phyloP scores from a whole-genome alignment of 805 yeast genomes.

The Wickerhamiella cacticola region DNA sequence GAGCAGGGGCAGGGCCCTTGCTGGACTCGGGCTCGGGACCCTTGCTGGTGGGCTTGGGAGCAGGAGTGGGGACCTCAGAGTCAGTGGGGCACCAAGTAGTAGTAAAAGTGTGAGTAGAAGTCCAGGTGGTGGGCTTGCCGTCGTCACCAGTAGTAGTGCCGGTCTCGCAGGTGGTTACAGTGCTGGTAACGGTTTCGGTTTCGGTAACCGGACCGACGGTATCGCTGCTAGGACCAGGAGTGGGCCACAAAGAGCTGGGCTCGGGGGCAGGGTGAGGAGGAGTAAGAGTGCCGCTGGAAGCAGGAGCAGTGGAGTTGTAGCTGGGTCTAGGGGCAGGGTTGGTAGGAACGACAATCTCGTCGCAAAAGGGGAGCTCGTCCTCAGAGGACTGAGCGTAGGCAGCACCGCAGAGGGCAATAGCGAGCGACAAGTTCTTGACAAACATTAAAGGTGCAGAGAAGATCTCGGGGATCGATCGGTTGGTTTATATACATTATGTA shows the following conservation, averaged over 20 bases:
- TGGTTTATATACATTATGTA: too few relatives aligned
- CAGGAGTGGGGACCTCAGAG: not conserved
- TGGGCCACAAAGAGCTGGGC: not conserved
- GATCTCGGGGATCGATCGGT: too few relatives aligned
- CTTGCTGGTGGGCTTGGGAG: too few relatives aligned
- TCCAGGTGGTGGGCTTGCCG: constrained; percentile 3
- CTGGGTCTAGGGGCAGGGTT: too few relatives aligned
- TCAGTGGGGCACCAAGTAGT: constrained; percentile 1
- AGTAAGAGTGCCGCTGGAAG: not conserved
- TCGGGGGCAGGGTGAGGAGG: not conserved
- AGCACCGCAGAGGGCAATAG: not conserved
- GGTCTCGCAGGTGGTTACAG: not conserved
- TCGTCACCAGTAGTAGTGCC: constrained; percentile 4
- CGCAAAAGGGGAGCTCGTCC: not conserved
- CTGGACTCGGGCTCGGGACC: not conserved
- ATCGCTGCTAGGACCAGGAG: not conserved
- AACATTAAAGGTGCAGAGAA: not conserved
- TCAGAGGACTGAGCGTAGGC: not conserved
- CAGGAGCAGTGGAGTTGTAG: not conserved
- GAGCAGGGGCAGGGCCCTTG: not conserved
- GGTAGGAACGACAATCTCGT: too few relatives aligned
- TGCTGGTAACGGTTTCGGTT: not conserved
- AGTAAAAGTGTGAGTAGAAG: not conserved
- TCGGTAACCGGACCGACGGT: not conserved
- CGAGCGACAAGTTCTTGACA: constrained; percentile 2